These are phyloP conservation scores for Dictyophora rubrovolvata DNA, from an alignment of 768 basidiomycete species.

Conservation along the genomic window DNA sequence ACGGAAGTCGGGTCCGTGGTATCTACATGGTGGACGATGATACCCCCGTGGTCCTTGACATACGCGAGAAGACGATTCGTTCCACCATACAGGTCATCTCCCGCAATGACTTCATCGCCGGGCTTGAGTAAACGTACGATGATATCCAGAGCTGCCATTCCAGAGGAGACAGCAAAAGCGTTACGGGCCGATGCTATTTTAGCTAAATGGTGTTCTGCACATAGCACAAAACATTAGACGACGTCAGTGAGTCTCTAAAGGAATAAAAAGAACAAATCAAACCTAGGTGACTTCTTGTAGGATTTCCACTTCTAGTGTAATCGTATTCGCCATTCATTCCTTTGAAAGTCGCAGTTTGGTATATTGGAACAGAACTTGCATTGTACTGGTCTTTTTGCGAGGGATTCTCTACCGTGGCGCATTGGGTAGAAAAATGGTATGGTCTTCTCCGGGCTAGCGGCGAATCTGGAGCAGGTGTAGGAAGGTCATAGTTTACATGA, in stretches of 20 bases:
- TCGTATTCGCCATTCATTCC: constrained; percentile 84
- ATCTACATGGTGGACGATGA: constrained; percentile 87
- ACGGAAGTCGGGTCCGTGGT: constrained; percentile 68
- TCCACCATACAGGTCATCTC: constrained; percentile 96
- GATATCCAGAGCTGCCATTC: constrained; percentile 96
- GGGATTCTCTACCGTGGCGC: constrained; percentile 87
- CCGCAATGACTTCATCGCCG: constrained; percentile 90
- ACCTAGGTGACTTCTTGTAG: constrained; percentile 93
- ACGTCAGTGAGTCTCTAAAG: not conserved
- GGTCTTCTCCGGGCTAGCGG: constrained; percentile 47
- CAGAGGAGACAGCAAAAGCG: constrained; percentile 89
- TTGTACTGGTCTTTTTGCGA: constrained; percentile 93
- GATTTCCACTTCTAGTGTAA: constrained; percentile 92
- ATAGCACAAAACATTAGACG: constrained; percentile 8
- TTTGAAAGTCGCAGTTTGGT: constrained; percentile 97
- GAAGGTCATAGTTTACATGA: constrained; percentile 35
- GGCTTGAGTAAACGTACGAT: constrained; percentile 92
- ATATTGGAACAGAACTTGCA: constrained; percentile 90
- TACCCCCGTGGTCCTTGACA: constrained; percentile 76
- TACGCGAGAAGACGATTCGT: constrained; percentile 92
- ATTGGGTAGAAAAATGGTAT: constrained; percentile 83
- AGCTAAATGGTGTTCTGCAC: constrained; percentile 87
- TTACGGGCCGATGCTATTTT: constrained; percentile 90
- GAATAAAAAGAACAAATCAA: constrained; percentile 15
- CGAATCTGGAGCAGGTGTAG: constrained; percentile 76